These are phyloP conservation scores for Potentilla sterilis DNA, from an alignment of 306 rosid species.

Conservation along the genomic window DNA sequence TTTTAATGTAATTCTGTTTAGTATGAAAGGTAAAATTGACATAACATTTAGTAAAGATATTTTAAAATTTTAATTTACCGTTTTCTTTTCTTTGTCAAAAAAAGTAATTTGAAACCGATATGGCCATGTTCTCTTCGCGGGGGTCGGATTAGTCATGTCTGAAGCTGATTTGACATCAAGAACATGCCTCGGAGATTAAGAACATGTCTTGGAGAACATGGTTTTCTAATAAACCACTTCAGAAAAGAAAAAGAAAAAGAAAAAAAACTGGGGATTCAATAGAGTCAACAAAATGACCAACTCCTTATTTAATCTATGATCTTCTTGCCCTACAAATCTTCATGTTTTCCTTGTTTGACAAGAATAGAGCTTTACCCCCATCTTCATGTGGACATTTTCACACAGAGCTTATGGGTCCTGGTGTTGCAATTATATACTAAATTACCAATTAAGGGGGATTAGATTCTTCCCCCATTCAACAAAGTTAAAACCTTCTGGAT, in stretches of 20 bases:
- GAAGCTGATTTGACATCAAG: conserved; percentile 4
- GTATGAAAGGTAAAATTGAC: too few species aligned
- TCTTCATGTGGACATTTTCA: not conserved
- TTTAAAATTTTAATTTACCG: too few species aligned
- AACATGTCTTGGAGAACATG: not conserved
- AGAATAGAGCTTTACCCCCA: not conserved
- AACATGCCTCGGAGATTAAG: not conserved
- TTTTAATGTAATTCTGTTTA: too few species aligned
- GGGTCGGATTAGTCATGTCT: not conserved
- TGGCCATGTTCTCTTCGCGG: not conserved
- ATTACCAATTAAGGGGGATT: not conserved
- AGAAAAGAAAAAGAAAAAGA: too few species aligned
- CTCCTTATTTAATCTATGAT: conserved; percentile 1
- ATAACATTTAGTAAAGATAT: too few species aligned
- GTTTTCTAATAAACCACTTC: not conserved
- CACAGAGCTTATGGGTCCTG: not conserved
- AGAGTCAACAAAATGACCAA: not conserved
- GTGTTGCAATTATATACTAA: not conserved
- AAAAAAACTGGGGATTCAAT: not conserved
- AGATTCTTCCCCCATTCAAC: conserved; percentile 15
- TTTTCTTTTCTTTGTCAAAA: too few species aligned
- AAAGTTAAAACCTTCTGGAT: not conserved
- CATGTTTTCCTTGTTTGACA: conserved; percentile 1
- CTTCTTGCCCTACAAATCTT: conserved; percentile 6
- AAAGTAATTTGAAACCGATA: not conserved